phyloP scores from a whole-genome alignment of 176 grass and related monocot species.

The Carex parvula region DNA sequence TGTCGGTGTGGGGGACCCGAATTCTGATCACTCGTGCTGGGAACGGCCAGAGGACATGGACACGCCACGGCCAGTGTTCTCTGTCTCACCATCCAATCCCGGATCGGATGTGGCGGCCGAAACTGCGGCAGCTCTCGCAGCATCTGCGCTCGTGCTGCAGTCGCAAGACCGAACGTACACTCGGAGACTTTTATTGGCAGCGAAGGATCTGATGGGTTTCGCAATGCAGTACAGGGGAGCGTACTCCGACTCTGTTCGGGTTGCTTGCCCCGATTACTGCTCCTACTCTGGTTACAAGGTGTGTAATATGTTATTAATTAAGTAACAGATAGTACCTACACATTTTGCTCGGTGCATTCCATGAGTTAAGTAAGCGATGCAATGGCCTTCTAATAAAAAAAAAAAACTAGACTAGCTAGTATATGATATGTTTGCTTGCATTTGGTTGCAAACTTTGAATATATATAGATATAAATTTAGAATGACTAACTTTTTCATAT shows the following conservation, averaged over 20 bases:
- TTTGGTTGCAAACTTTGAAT: not conserved
- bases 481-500: not conserved
- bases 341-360: not conserved
- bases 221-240: slow-evolving; percentile 43
- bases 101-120: slow-evolving; percentile 74
- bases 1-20: slow-evolving; percentile 77
- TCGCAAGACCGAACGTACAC: slow-evolving; percentile 39
- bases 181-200: slow-evolving; percentile 31
- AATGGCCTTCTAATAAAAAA: not conserved
- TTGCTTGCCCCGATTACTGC: slow-evolving; percentile 51
- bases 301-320: not conserved
- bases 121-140: slow-evolving; percentile 75
- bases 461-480: no score
- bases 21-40: slow-evolving; percentile 76
- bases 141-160: slow-evolving; percentile 38
- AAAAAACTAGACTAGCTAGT: not conserved
- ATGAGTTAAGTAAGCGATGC: not conserved
- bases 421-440: not conserved
- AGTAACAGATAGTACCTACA: not conserved
- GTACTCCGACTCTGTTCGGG: slow-evolving; percentile 54
- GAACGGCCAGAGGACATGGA: slow-evolving; percentile 88
- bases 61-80: slow-evolving; percentile 63
- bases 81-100: slow-evolving; percentile 43
- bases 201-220: slow-evolving; percentile 48
- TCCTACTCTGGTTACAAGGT: slow-evolving; percentile 82